Percentiles rank a stretch among this genome's conserved stretches.
These are phyloP conservation scores for Fusarium succisae DNA, from an alignment of 2,329 filamentous ascomycete genomes.

Conservation along the genomic window DNA sequence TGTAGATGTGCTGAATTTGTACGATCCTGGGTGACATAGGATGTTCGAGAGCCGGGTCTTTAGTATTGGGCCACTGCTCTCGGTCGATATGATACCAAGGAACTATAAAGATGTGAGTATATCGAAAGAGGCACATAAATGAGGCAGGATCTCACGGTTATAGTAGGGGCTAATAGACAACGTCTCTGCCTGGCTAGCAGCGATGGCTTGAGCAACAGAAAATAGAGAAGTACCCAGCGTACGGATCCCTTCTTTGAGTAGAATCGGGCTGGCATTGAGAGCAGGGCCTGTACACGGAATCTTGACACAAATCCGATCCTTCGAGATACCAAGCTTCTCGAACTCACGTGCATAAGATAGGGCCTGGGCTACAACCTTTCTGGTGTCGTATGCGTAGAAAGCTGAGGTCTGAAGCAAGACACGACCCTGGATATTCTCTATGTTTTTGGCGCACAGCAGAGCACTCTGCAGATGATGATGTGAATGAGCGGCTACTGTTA, in stretches of 20 bases:
- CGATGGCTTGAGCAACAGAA: background rate
- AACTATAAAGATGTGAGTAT: background rate
- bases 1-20: background rate
- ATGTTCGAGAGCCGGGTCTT: constrained; percentile 11
- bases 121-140: accelerated
- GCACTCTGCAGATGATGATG: background rate
- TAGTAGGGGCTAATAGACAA: background rate
- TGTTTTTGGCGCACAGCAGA: constrained; percentile 2
- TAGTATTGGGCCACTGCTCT: background rate
- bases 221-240: constrained; percentile 10
- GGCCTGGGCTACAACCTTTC: background rate
- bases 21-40: constrained; percentile 5
- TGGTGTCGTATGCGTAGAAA: background rate
- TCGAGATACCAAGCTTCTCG: background rate
- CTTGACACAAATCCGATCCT: constrained; percentile 2
- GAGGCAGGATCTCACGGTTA: background rate
- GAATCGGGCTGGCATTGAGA: constrained; percentile 1
- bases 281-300: background rate
- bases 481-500: background rate
- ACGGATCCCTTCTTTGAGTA: background rate
- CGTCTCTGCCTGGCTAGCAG: background rate
- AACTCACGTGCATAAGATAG: background rate
- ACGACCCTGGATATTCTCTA: background rate
- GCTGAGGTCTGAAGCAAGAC: background rate
- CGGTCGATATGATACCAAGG: background rate